A percentile compares a stretch with the other conserved stretches of the same genome.
Conservation (phyloP, 2,329 filamentous ascomycete species). For the Massarina eburnea region DNA sequence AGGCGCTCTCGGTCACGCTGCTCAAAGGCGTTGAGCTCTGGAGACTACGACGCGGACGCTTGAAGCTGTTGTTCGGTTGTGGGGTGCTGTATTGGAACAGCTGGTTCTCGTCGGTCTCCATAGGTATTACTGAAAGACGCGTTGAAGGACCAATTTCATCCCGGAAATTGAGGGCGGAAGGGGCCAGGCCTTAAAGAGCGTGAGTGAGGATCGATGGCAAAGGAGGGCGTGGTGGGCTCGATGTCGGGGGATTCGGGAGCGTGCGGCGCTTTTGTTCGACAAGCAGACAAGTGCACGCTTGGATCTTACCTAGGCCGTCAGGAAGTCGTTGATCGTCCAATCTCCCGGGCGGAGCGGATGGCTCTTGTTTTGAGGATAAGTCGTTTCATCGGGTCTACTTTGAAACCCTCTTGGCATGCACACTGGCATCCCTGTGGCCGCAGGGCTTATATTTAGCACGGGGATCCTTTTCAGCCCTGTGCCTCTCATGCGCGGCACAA, state of each 20-base stretch:
- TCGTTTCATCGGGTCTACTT: conserved; percentile 36
- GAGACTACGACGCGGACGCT: conserved; percentile 41
- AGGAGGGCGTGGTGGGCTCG: conserved; percentile 18
- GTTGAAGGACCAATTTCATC: conserved; percentile 37
- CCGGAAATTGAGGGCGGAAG: conserved; percentile 36
- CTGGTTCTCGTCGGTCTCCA: conserved; percentile 43
- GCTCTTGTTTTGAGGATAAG: conserved; percentile 43
- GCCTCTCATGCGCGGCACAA: conserved; percentile 10
- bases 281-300: conserved; percentile 32
- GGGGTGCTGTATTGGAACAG: conserved; percentile 40
- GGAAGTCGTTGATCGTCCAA: conserved; percentile 45
- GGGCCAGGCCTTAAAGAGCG: conserved; percentile 25
- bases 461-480: conserved; percentile 19
- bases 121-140: conserved; percentile 30
- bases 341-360: conserved; percentile 43
- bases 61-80: conserved; percentile 38
- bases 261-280: conserved; percentile 35
- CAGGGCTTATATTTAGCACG: conserved; percentile 37
- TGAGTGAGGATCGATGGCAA: conserved; percentile 28
- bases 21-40: conserved; percentile 40
- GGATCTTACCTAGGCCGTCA: conserved; percentile 40
- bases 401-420: conserved; percentile 42
- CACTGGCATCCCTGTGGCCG: conserved; percentile 33
- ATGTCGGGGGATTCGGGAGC: conserved; percentile 39
- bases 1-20: conserved; percentile 40